Percentiles rank a stretch among this genome's conserved stretches.
Conservation (phyloP, 192 early-diverging fungal species). For the Linnemannia zychae region DNA sequence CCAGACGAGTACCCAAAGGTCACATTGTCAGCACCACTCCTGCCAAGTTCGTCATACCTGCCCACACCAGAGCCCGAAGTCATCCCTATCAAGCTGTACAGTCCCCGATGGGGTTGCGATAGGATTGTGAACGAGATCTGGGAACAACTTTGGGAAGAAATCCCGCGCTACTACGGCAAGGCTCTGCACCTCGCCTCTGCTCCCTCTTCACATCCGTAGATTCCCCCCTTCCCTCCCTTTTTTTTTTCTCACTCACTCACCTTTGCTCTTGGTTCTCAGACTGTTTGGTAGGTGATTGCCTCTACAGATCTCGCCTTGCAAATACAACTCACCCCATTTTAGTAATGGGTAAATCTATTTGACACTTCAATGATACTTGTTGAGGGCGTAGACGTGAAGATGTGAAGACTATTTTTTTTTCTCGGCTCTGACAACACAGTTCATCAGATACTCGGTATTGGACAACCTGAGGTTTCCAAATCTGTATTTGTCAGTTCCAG, state of each 20-base stretch:
- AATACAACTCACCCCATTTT: too few relatives aligned
- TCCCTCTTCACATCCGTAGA: background rate
- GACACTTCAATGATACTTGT: too few relatives aligned
- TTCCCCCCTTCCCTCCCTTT: too few relatives aligned
- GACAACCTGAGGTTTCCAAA: too few relatives aligned
- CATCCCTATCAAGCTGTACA: constrained; percentile 29
- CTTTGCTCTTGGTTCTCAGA: background rate
- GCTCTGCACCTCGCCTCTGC: background rate
- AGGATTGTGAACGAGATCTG: constrained; percentile 36
- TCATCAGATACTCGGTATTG: too few relatives aligned
- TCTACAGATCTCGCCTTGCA: too few relatives aligned
- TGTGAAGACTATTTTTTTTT: too few relatives aligned
- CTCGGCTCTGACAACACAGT: too few relatives aligned
- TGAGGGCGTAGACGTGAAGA: too few relatives aligned
- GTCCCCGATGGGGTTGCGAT: constrained; percentile 40
- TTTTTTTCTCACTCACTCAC: background rate
- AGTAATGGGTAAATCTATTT: too few relatives aligned
- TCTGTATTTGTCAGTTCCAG: too few relatives aligned
- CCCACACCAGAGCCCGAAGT: constrained; percentile 19
- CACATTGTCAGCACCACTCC: constrained; percentile 20
- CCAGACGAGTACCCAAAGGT: constrained; percentile 42
- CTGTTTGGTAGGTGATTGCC: background rate
- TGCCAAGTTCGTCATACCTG: constrained; percentile 6
- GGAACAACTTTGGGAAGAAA: constrained; percentile 45
- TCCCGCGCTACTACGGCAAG: constrained; percentile 29